Base-by-base conservation (phyloP, 1,284 basidiomycete species). In the Puccinia coronata region DNA sequence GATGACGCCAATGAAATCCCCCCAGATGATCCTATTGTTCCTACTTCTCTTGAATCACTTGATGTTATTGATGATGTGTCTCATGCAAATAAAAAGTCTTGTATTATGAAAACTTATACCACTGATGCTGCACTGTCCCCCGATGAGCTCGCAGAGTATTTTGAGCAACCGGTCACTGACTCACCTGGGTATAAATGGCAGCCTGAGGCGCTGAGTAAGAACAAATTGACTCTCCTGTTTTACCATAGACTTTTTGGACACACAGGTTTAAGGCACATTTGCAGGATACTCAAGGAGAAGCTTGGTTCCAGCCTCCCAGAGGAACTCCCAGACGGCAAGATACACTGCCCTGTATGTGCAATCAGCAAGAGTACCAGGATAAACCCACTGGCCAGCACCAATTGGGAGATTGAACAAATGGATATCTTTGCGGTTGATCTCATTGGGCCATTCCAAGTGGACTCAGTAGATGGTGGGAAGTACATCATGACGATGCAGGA, bases 241-340 rank as follows among this genome's bases (percentile, higher is more conserved):
- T n/a, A n/a, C n/a, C 43, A 47, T 47, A n/a, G 69, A 5, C 12
- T 71, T 49, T 71, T 71, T 71, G 69, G 47, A 25, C 69, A 71
- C 34, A 25, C 31, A 16, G 41, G n/a, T 4, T 28, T 71, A 4
- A 28, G 47, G 11, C 23, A 18, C 9, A 20, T 71, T 2, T 5
- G 31, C 1, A 49, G 20, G 36, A 16, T 53, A 12, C 28, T 71
- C 11, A 53, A 53, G 11, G 69, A 34, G 14, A 14, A 23, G 20
- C 25, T 31, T 28, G 70, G 70, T 2, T 8, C 11, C 1, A 51
- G 51, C 28, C 51, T 72, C 9, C 70, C 70, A n/a, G 36, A 72
- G 12, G 1, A 1, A 25, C 9, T 61, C 2, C 57, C 57, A n/a
- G 1, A 2, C 3, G 57, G 57, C 12, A 4, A 6, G 11, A 61